Base-by-base conservation (phyloP, 306 rosid genomes). In the Morella rubra region DNA sequence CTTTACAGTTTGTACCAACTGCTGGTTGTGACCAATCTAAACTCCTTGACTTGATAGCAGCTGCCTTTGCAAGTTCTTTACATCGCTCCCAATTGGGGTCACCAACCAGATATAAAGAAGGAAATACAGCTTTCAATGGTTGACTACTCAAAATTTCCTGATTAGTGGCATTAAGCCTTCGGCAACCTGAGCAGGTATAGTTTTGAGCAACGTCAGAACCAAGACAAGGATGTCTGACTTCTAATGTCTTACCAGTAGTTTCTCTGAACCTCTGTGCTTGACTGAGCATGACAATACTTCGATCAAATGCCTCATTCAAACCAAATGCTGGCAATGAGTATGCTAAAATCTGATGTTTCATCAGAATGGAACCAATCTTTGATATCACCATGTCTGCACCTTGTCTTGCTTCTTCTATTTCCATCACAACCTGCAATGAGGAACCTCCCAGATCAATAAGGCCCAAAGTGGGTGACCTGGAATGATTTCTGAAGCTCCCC, bases 381-480 rank as follows among this genome's bases (percentile, higher is more conserved):
- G 90, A 90, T 77, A 84, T 88, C 86, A 90, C 54, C 32, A 69
- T 40, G 59, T 83, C 80, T 47, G 52, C 61, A 22, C 79, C 87
- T 79, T 90, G 86, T 54, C 81, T 74, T 4, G 72, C 69, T 53
- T 20, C 75, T 77, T 79, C 90, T 27, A 71, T 65, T 86, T 92
- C 93, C 82, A 83, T 79, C 74, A 88, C 92, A 66, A 90, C 81
- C 85, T 93, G 93, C 89, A 93, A 83, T 0, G 98, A 93, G 3
- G 98, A 93, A 66, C 97, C 96, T 73, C 97, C 97, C 82, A 93
- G 80, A 87, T 91, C 98, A 70, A 89, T 85, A 80, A 93, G 86
- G 50, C 96, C 98, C 86, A 86, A 87, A 64, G 90, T 84, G 32
- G 91, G 83, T 22, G 84, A 64, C 64, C 78, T 68, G 5, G 78